Evolutionary conservation across 1,139 yeast species (phyloP).

Genomic region (Diutina sp.): DNA sequence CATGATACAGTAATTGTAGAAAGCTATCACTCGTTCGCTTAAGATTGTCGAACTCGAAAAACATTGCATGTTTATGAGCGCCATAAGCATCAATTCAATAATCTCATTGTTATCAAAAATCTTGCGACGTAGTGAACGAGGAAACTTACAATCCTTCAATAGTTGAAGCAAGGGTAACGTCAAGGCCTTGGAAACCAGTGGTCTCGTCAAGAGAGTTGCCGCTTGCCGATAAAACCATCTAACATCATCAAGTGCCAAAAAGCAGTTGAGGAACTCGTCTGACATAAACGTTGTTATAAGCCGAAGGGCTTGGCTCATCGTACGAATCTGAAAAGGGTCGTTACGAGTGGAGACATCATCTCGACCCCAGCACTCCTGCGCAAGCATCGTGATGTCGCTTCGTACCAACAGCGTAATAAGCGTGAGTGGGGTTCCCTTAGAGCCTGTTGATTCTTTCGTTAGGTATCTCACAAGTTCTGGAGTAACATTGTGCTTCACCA

Average conservation of each 20-base stretch:
- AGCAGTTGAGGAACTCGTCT: constrained; percentile 19
- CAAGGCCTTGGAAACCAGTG: constrained; percentile 23
- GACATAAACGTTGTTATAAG: constrained; percentile 19
- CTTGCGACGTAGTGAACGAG: constrained; percentile 14
- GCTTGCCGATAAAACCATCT: constrained; percentile 29
- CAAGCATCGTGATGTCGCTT: not conserved
- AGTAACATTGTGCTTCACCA: not conserved
- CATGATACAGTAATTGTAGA: not conserved
- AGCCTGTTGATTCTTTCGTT: not conserved
- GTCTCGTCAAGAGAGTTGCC: constrained; percentile 16
- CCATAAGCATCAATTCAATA: constrained; percentile 23
- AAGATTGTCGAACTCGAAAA: not conserved
- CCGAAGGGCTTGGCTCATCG: constrained; percentile 27
- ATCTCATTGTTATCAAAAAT: constrained; percentile 19
- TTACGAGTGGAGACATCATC: constrained; percentile 1
- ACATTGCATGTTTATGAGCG: constrained; percentile 15
- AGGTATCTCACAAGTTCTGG: not conserved
- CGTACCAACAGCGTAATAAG: not conserved
- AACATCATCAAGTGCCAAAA: constrained; percentile 19
- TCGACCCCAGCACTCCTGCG: not conserved
- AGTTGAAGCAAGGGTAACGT: constrained; percentile 25
- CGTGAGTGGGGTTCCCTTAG: not conserved
- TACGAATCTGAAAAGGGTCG: constrained; percentile 28
- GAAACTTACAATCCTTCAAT: constrained; percentile 25
- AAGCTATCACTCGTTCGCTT: not conserved